Base-by-base conservation (phyloP, 768 basidiomycete species). In the Rhizopogon vinicolor region DNA sequence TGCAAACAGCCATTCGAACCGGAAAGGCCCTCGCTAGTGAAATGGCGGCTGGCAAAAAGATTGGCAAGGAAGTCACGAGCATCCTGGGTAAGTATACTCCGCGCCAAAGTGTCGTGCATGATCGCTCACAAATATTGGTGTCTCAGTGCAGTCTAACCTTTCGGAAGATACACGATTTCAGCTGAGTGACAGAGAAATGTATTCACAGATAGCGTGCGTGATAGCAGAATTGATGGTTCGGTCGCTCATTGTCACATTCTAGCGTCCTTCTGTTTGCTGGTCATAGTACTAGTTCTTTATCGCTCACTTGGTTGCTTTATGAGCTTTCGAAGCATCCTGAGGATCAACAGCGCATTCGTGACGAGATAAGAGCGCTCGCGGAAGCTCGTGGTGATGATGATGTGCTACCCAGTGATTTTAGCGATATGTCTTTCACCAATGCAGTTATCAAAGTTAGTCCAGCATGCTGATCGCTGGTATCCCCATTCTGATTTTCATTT, bases 61-160 rank as follows among this genome's bases (percentile, higher is more conserved):
- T 62, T n/a, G 52, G 57, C 6, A 68, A 63, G 54, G 72, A 72
- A 49, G 65, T 72, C 22, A 67, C 72, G 62, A 73, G 70, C 39
- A 60, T 73, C 28, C 61, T 73, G 1, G 62, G 69, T 66, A 43
- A 16, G 63, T 53, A 25, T n/a, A 3, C 28, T 4, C 10, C 25
- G 25, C 3, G 25, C 18, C 5, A 28, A 52, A 29, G 46, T 8
- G 10, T 12, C 5, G 18, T 18, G 16, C 16, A 39, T 51, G 31
- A 41, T 49, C 16, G 12, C 28, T 44, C n/a, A 5, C 33, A 6
- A 35, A 10, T 16, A 14, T 39, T 39, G 31, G 45, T 56, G 10
- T 12, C n/a, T 13, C 25, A 66, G 67, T 72, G 16, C 66, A 63
- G 41, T 69, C 72, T 0, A 73, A 73, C 54, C 44, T 49, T 2